Base-by-base conservation (phyloP, 1,284 basidiomycete genomes). In the Sanghuangporus weigelae region DNA sequence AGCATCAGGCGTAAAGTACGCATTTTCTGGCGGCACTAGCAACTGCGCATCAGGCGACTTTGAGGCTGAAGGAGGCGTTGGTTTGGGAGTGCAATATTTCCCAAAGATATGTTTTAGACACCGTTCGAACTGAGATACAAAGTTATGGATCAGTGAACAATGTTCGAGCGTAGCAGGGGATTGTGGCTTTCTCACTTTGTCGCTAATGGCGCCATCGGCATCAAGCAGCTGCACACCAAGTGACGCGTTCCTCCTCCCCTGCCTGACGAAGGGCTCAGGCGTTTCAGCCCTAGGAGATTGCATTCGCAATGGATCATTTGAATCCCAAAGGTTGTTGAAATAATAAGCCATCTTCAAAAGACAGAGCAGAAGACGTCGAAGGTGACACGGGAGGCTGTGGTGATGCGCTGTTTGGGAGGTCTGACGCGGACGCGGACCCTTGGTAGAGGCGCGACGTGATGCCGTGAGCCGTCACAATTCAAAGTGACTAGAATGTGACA, bases 81-180 rank as follows among this genome's bases (percentile, higher is more conserved):
- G 74, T 19, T 70, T 69, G n/a, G 86, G 85, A 16, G 76, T 80
- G 73, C 87, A 89, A 69, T 89, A 90, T 73, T 89, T 90, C 10
- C 83, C 81, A 70, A 90, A 91, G 63, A 90, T 88, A 68, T 87
- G 86, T 68, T 81, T 82, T 62, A 90, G 74, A 71, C 84, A 88
- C 54, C 72, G 72, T 71, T 87, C 86, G 54, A 90, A 73, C 86
- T 89, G 63, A 7, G 66, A 50, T 26, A 51, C 57, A 5, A 19
- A 21, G 1, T 31, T 23, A 21, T 2, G 16, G 10, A 39, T 50
- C 31, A 40, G 39, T n/a, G 14, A 35, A 40, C 7, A 36, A 26
- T 40, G 40, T 16, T 5, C 35, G n/a, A 26, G 7, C 8, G 7
- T 23, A 56, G 10, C 16, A n/a, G 16, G 21, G 12, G 35, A 40